These are phyloP conservation scores for Leccinum incarnatum DNA, from an alignment of 768 basidiomycete species.

Conservation along the genomic window DNA sequence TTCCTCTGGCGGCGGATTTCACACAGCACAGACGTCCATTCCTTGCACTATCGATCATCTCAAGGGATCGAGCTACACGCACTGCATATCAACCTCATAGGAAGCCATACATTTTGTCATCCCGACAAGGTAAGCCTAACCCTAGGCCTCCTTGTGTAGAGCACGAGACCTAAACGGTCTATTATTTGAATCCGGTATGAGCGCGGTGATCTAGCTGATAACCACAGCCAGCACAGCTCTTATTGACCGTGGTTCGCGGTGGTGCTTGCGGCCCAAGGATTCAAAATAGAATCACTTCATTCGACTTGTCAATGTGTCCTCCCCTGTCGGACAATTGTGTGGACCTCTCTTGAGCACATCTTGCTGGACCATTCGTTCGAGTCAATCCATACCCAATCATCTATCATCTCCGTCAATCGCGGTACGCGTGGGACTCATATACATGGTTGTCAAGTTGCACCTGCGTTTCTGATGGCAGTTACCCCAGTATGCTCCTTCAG, in stretches of 20 bases:
- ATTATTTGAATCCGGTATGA: background rate
- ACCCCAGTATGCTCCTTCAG: no score
- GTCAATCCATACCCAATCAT: background rate
- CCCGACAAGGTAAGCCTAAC: background rate
- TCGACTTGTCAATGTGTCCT: background rate
- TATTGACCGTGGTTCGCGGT: background rate
- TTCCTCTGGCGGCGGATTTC: background rate
- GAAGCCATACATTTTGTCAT: background rate
- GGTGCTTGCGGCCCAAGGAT: background rate
- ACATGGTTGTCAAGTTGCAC: background rate
- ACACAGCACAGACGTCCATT: background rate
- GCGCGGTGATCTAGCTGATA: background rate
- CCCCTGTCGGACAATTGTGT: background rate
- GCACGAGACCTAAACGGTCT: background rate
- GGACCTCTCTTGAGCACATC: background rate
- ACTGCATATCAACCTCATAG: background rate
- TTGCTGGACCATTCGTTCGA: background rate
- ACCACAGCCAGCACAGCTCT: background rate
- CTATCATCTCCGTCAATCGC: background rate
- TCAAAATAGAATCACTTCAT: background rate
- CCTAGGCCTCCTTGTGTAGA: background rate
- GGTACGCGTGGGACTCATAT: no score
- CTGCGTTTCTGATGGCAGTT: background rate
- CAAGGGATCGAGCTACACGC: background rate
- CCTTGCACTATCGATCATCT: background rate